Base-by-base conservation (phyloP, 805 yeast genomes). In the Pachysolen tannophilus region DNA sequence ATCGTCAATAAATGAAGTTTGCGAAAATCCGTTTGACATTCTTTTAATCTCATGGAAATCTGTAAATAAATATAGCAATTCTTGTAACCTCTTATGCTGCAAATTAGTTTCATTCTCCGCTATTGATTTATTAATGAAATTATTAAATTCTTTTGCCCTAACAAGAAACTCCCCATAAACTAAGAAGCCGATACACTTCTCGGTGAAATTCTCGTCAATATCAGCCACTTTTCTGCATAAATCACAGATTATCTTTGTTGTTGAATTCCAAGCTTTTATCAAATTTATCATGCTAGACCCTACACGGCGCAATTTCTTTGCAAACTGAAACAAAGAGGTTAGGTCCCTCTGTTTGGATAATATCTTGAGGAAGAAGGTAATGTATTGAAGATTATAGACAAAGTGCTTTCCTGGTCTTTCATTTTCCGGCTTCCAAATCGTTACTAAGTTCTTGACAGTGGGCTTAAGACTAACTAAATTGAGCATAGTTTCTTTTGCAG, bases 401-500 rank as follows among this genome's bases (percentile, higher is more conserved):
- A 87, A 90, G 56, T 90, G 96, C 46, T 83, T 85, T 0, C 99
- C 99, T 0, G 97, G 92, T 15, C 94, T 60, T 53, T 94, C 98
- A 46, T 67, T 55, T 32, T 87, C 95, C 0, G 97, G 94, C 46
- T 86, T 86, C 97, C 98, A 92, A 38, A 92, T 83, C 44, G 75
- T 81, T 1, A 88, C 75, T 26, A 92, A 66, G 8, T 80, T 75
- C 49, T 86, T 82, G 28, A 76, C 74, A 3, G 73, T 67, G 1
- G 86, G 65, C 44, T 78, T 83, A 32, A 85, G 54, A 6, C 82
- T 67, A 34, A 88, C 71, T 13, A 86, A 60, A 0, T 64, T 50
- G 2, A 72, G 61, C 72, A 90, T 73, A 43, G 82, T 85, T 9
- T 69, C 69, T 30, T 66, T 63, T 0, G 97, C 92, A 1, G 59